Conservation (phyloP, 139 green algal genomes). For the Chlamydomonas eustigma region DNA sequence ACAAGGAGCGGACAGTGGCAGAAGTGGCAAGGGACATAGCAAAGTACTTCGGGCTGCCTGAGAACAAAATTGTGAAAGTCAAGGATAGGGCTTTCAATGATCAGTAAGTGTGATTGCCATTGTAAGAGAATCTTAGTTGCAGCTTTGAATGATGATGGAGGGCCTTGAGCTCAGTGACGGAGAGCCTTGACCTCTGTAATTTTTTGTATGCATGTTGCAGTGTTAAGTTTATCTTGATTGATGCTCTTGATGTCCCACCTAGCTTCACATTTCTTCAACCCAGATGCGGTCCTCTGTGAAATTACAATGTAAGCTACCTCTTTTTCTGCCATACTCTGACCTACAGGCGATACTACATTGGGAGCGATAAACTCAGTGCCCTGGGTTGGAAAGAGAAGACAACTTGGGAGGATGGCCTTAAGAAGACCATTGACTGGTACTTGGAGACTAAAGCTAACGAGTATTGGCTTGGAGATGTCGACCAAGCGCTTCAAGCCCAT, state of each 20-base stretch:
- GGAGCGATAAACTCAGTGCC: constrained; percentile 79
- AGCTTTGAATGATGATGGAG: too few species aligned
- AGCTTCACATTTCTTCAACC: too few species aligned
- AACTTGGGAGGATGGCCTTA: constrained; percentile 87
- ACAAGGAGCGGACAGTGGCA: constrained; percentile 83
- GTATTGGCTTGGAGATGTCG: constrained; percentile 82
- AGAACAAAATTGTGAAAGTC: constrained; percentile 49
- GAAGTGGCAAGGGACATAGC: constrained; percentile 76
- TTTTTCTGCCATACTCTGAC: too few species aligned
- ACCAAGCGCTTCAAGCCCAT: constrained; percentile 65
- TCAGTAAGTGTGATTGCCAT: too few species aligned
- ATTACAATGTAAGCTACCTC: too few species aligned
- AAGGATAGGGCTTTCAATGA: constrained; percentile 89
- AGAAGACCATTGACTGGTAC: constrained; percentile 93
- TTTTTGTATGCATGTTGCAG: too few species aligned
- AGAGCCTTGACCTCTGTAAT: too few species aligned
- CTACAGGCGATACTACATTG: constrained; percentile 90
- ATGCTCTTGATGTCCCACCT: neutral
- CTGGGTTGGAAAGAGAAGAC: constrained; percentile 90
- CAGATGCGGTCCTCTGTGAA: too few species aligned
- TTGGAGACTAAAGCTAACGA: constrained; percentile 2
- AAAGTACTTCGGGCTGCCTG: constrained; percentile 48
- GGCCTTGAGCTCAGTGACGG: too few species aligned
- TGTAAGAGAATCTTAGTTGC: too few species aligned
- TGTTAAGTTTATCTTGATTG: too few species aligned